A percentile compares a stretch with the other conserved stretches of the same genome.
These are phyloP conservation scores for Candida pseudofarinosa DNA, from an alignment of 805 yeast genomes.

Conservation along the genomic window DNA sequence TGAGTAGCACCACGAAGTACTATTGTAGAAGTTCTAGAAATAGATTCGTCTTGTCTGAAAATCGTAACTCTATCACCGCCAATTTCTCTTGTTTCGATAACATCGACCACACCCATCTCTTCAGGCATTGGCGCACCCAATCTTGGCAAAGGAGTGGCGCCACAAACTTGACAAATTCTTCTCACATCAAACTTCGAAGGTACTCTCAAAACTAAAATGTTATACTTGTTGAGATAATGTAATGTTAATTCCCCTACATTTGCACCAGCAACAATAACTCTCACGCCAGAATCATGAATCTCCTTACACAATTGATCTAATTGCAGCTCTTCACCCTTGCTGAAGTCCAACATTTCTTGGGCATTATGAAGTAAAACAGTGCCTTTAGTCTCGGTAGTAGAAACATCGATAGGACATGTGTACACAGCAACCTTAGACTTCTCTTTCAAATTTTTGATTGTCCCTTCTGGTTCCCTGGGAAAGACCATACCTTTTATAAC, in stretches of 20 bases:
- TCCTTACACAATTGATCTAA: slow-evolving; percentile 82
- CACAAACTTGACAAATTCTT: slow-evolving; percentile 92
- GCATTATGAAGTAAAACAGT: slow-evolving; percentile 95
- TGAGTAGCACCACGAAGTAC: slow-evolving; percentile 95
- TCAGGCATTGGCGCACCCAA: slow-evolving; percentile 94
- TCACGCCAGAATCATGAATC: slow-evolving; percentile 77
- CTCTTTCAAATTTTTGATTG: slow-evolving; percentile 54
- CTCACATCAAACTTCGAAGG: slow-evolving; percentile 93
- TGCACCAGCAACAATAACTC: slow-evolving; percentile 91
- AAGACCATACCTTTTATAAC: slow-evolving; percentile 98
- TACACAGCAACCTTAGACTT: slow-evolving; percentile 86
- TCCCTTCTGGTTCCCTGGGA: slow-evolving; percentile 96
- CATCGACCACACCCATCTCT: slow-evolving; percentile 84
- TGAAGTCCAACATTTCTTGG: slow-evolving; percentile 91
- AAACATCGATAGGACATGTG: slow-evolving; percentile 91
- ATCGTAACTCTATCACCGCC: slow-evolving; percentile 97
- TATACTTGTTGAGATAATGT: slow-evolving; percentile 86
- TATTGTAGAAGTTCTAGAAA: slow-evolving; percentile 79
- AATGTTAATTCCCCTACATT: slow-evolving; percentile 89
- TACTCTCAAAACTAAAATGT: slow-evolving; percentile 79
- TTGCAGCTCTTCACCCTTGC: slow-evolving; percentile 94
- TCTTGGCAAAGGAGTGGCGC: slow-evolving; percentile 93
- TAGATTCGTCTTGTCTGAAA: slow-evolving; percentile 75
- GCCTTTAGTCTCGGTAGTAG: slow-evolving; percentile 97
- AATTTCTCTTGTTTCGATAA: slow-evolving; percentile 87